A percentile compares a stretch with the other conserved stretches of the same genome.
phyloP scores from a whole-genome alignment of 148 eudicot species.

The Vaccinium corymbosum region DNA sequence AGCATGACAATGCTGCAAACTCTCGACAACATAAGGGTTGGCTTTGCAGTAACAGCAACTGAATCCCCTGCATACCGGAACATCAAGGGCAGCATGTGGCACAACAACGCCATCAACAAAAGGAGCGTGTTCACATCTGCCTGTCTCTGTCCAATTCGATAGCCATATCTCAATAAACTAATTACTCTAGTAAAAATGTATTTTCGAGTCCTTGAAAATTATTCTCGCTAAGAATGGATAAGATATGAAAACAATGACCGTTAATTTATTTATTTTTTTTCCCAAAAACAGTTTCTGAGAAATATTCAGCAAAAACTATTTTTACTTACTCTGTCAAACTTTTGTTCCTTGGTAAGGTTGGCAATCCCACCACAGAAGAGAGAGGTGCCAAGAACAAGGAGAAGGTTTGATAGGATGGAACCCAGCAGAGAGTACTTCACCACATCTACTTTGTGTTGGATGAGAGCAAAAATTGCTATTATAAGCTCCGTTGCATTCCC shows the following conservation, averaged over 20 bases:
- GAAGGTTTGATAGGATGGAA: conserved; percentile 90
- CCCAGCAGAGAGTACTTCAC: conserved; percentile 94
- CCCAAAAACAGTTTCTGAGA: not conserved
- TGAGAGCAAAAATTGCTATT: conserved; percentile 76
- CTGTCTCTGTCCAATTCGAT: conserved; percentile 59
- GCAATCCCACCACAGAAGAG: conserved; percentile 88
- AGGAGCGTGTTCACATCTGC: conserved; percentile 74
- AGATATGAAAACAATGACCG: not conserved
- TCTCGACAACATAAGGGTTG: conserved; percentile 58
- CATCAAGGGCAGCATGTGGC: conserved; percentile 71
- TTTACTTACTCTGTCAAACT: conserved; percentile 65
- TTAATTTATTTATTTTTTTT: not conserved
- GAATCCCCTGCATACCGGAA: conserved; percentile 35
- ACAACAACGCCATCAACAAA: conserved; percentile 65
- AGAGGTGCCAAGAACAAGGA: conserved; percentile 89
- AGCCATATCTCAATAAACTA: not conserved
- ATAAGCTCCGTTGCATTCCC: conserved; percentile 95
- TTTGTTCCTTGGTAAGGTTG: conserved; percentile 66
- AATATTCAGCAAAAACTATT: not conserved
- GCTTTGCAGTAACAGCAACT: conserved; percentile 1
- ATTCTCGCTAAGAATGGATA: not conserved
- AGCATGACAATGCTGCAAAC: conserved; percentile 79
- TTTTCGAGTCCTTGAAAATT: not conserved
- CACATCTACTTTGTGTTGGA: conserved; percentile 59
- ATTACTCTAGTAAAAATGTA: not conserved